A percentile compares a stretch with the other conserved stretches of the same genome.
These are phyloP conservation scores for Fraxinus nigra DNA, from an alignment of 305 asterid genomes.

Conservation along the genomic window DNA sequence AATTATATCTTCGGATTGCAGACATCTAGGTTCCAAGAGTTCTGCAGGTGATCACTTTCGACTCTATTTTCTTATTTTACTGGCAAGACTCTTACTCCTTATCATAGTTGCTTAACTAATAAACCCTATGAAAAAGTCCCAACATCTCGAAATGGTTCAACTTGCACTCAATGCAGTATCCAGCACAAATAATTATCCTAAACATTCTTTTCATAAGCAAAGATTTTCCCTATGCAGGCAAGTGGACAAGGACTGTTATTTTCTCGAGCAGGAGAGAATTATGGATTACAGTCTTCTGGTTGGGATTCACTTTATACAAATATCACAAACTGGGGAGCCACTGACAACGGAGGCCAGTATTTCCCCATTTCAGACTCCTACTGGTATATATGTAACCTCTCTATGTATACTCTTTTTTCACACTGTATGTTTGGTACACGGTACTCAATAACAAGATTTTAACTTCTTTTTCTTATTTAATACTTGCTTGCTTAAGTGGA, in stretches of 20 bases:
- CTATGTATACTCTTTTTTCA: neutral
- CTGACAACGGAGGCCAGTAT: conserved; percentile 27
- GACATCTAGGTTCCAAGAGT: conserved; percentile 66
- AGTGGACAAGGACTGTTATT: conserved; percentile 81
- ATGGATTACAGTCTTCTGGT: conserved; percentile 95
- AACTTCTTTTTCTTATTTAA: neutral
- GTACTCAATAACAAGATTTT: neutral
- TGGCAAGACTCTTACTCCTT: neutral
- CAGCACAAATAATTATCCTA: neutral
- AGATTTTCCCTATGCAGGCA: conserved; percentile 52
- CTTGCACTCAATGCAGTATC: neutral
- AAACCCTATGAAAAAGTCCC: neutral
- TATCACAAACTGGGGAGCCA: conserved; percentile 58
- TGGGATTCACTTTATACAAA: conserved; percentile 74
- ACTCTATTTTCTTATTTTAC: neutral
- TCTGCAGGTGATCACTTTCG: conserved; percentile 58
- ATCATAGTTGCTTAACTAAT: neutral
- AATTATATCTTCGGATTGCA: conserved; percentile 71
- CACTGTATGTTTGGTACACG: neutral
- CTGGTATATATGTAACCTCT: conserved; percentile 26
- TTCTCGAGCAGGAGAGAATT: conserved; percentile 86
- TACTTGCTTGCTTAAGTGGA: conserved; percentile 1
- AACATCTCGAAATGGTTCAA: neutral
- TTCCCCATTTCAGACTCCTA: conserved; percentile 30
- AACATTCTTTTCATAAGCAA: neutral